These are phyloP conservation scores for Chytriomyces sp. DNA, from an alignment of 192 early-diverging fungal species.

Conservation along the genomic window DNA sequence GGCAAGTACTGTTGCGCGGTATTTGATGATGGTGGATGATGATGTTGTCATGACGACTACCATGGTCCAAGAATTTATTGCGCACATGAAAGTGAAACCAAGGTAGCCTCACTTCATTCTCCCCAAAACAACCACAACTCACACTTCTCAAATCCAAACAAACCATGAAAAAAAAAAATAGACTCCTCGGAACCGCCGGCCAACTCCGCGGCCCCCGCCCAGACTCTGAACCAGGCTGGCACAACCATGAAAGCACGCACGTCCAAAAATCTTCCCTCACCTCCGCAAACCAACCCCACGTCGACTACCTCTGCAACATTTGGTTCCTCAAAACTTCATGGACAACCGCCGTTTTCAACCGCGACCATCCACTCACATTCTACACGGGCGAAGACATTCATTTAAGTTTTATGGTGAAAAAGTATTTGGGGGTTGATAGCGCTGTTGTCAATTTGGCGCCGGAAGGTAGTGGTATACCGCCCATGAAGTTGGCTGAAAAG, in stretches of 20 bases:
- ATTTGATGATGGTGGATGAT: slow-evolving; percentile 29
- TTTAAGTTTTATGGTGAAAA: neutral
- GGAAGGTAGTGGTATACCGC: neutral
- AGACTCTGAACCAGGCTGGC: slow-evolving; percentile 24
- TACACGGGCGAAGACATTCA: slow-evolving; percentile 36
- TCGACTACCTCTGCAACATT: slow-evolving; percentile 31
- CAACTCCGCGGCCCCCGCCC: slow-evolving; percentile 8
- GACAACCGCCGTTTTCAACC: slow-evolving; percentile 2
- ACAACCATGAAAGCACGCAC: neutral
- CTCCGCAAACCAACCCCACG: neutral
- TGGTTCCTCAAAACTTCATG: slow-evolving; percentile 28
- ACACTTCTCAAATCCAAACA: neutral
- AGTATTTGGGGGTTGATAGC: slow-evolving; percentile 18
- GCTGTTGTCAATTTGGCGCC: neutral
- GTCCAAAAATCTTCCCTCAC: neutral
- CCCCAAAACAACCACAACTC: no score
- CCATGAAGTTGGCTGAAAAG: slow-evolving; percentile 6
- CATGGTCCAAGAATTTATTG: slow-evolving; percentile 15
- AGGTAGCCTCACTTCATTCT: no score
- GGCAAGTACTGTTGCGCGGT: neutral
- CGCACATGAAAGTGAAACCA: slow-evolving; percentile 12
- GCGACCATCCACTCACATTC: slow-evolving; percentile 22
- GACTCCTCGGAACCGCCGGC: slow-evolving; percentile 29
- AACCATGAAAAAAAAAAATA: neutral
- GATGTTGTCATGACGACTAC: slow-evolving; percentile 14